Percentiles rank a stretch among this genome's conserved stretches.
These are phyloP conservation scores for Exserohilum turcica DNA, from an alignment of 2,329 filamentous ascomycete genomes.

Conservation along the genomic window DNA sequence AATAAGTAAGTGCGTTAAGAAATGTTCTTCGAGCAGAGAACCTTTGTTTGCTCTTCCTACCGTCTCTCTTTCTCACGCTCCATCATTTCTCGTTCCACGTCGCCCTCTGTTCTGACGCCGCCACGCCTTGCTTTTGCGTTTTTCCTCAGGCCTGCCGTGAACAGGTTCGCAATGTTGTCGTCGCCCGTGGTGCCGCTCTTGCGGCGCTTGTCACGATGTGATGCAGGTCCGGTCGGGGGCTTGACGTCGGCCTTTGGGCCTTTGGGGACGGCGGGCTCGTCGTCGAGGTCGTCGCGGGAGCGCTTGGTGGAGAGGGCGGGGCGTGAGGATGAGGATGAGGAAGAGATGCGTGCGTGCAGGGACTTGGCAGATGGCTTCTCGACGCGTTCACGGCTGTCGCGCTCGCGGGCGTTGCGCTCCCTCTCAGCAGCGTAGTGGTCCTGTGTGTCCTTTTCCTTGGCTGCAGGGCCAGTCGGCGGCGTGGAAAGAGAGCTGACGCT, in stretches of 20 bases:
- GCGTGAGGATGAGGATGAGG: slow-evolving; percentile 25
- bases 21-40: no score
- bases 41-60: no score
- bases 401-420: slow-evolving; percentile 53
- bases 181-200: slow-evolving; percentile 33
- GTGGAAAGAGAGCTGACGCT: slow-evolving; percentile 22
- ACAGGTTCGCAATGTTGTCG: slow-evolving; percentile 37
- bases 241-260: slow-evolving; percentile 25
- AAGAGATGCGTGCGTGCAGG: slow-evolving; percentile 27
- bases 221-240: slow-evolving; percentile 36
- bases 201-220: slow-evolving; percentile 40
- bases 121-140: slow-evolving; percentile 39
- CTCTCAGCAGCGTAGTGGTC: slow-evolving; percentile 73
- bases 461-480: slow-evolving; percentile 24
- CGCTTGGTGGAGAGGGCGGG: slow-evolving; percentile 34
- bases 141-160: slow-evolving; percentile 39
- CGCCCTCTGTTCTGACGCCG: slow-evolving; percentile 41
- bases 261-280: slow-evolving; percentile 14
- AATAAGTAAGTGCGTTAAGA: no score
- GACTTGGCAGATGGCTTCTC: slow-evolving; percentile 27
- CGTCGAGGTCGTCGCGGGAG: slow-evolving; percentile 32
- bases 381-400: slow-evolving; percentile 36
- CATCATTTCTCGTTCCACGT: slow-evolving; percentile 41
- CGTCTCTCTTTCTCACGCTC: slow-evolving; percentile 38
- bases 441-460: slow-evolving; percentile 16